phyloP scores from a whole-genome alignment of 108 stramenopile species.

The Nitzschia putrida region DNA sequence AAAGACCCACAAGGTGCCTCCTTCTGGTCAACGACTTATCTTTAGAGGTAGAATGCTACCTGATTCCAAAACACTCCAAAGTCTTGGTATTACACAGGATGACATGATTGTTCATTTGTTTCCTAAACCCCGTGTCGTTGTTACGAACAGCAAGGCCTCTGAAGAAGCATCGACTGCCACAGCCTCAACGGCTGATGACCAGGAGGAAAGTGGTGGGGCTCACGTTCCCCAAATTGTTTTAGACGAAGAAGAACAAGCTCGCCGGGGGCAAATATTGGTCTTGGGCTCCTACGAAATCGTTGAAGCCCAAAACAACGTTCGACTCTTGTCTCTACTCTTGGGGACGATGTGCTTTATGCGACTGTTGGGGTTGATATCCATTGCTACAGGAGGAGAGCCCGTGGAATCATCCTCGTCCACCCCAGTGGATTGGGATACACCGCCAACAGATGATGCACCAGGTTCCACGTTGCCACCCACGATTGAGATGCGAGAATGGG shows the following conservation, averaged over 20 bases:
- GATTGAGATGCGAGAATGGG: constrained; percentile 51
- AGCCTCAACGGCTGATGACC: constrained; percentile 16
- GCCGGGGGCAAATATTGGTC: constrained; percentile 72
- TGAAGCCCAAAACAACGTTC: constrained; percentile 81
- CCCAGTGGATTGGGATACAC: not conserved
- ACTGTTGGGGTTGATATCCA: constrained; percentile 59
- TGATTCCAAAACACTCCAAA: constrained; percentile 40
- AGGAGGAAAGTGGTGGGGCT: constrained; percentile 44
- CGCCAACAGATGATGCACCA: constrained; percentile 2
- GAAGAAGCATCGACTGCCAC: not conserved
- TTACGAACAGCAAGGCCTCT: constrained; percentile 11
- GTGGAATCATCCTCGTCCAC: constrained; percentile 35
- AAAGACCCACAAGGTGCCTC: constrained; percentile 64
- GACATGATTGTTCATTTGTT: constrained; percentile 76
- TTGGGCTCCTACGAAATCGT: constrained; percentile 68
- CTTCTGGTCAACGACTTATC: constrained; percentile 68
- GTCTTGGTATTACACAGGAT: constrained; percentile 49
- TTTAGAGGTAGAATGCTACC: constrained; percentile 75
- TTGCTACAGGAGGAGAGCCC: constrained; percentile 60
- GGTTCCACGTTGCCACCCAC: constrained; percentile 5
- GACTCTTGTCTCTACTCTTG: constrained; percentile 73
- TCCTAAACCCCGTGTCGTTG: constrained; percentile 80
- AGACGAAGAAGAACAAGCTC: constrained; percentile 73
- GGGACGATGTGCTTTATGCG: constrained; percentile 77
- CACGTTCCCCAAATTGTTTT: constrained; percentile 77